These are phyloP conservation scores for Aristolochia californica DNA, from an alignment of 164 flowering plant species.

Conservation along the genomic window DNA sequence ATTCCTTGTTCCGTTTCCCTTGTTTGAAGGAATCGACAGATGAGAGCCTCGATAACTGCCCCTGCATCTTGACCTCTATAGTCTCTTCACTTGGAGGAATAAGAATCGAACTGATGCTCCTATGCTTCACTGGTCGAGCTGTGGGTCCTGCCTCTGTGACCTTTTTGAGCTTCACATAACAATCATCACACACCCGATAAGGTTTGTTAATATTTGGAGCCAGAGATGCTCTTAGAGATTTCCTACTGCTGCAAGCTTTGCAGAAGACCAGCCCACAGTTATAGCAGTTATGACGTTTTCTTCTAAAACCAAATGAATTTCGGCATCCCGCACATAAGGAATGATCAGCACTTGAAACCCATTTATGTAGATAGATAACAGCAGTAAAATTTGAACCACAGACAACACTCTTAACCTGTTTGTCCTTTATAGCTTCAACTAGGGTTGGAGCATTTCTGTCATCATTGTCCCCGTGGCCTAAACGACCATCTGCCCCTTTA, in stretches of 20 bases:
- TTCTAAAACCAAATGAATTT: conserved; percentile 59
- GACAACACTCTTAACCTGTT: conserved; percentile 63
- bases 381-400: conserved; percentile 90
- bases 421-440: conserved; percentile 60
- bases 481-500: conserved; percentile 77
- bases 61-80: conserved; percentile 23
- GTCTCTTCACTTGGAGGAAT: conserved; percentile 33
- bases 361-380: conserved; percentile 68
- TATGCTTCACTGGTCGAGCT: conserved; percentile 24
- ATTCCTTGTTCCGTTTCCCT: conserved; percentile 17
- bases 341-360: conserved; percentile 57
- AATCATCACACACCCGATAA: conserved; percentile 90
- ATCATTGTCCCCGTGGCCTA: conserved; percentile 80
- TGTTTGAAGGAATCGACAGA: conserved; percentile 35
- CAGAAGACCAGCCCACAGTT: conserved; percentile 93
- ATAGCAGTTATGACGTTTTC: conserved; percentile 94
- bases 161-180: conserved; percentile 66
- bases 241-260: conserved; percentile 76
- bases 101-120: conserved; percentile 19
- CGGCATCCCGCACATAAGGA: conserved; percentile 75
- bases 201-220: conserved; percentile 80
- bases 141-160: conserved; percentile 28
- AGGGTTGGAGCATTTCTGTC: conserved; percentile 59
- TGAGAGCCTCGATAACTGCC: conserved; percentile 46
- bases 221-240: conserved; percentile 72